phyloP scores from a whole-genome alignment of 768 basidiomycete genomes.

The Heimioporus sp. region DNA sequence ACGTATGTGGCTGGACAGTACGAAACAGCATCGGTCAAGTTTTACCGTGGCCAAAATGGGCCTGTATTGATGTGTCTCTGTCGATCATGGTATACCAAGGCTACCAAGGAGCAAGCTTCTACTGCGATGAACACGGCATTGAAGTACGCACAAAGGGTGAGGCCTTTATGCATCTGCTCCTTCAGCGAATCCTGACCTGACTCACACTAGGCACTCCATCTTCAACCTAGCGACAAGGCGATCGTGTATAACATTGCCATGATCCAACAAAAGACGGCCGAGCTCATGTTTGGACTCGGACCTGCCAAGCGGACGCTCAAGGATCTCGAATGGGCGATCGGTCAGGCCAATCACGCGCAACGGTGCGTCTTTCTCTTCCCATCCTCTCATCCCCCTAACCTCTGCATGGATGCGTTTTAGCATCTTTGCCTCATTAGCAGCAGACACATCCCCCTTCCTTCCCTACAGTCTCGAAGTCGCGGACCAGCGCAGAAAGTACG shows the following conservation, averaged over 20 bases:
- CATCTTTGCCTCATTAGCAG: constrained; percentile 80
- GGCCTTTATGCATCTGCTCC: constrained; percentile 7
- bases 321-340: constrained; percentile 75
- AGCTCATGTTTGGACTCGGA: constrained; percentile 75
- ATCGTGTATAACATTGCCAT: constrained; percentile 95
- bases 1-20: constrained; percentile 51
- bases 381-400: not conserved
- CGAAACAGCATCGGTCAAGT: constrained; percentile 82
- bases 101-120: constrained; percentile 85
- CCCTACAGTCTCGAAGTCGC: constrained; percentile 88
- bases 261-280: constrained; percentile 95
- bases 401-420: constrained; percentile 36
- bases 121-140: constrained; percentile 81
- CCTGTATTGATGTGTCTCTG: constrained; percentile 82
- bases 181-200: not conserved
- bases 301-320: constrained; percentile 76
- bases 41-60: constrained; percentile 71
- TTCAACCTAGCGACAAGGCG: constrained; percentile 87
- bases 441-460: constrained; percentile 62
- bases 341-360: constrained; percentile 83
- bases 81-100: constrained; percentile 93
- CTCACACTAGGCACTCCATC: constrained; percentile 65
- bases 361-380: constrained; percentile 48
- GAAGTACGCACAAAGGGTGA: constrained; percentile 75
- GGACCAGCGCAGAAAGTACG: constrained; percentile 87